Evolutionary conservation across 352 stramenopile genomes (phyloP).

Genomic region (Phytopythium oedochilum): DNA sequence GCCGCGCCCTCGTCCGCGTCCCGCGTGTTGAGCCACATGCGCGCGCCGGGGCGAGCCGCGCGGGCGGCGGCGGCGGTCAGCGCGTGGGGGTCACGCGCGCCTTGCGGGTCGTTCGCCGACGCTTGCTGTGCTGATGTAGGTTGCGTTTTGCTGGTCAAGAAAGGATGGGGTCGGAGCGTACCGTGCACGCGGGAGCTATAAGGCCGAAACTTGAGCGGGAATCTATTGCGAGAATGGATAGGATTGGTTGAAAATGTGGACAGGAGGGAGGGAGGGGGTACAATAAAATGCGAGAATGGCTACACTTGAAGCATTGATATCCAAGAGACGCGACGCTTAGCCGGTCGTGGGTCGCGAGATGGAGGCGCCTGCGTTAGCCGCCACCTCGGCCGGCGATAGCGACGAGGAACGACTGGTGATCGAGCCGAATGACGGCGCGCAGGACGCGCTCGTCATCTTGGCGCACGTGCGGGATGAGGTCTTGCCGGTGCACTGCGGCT

Average conservation of each 20-base stretch:
- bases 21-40: constrained; percentile 5
- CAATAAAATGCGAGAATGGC: too few relatives aligned
- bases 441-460: constrained; percentile 54
- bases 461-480: constrained; percentile 70
- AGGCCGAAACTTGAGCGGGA: neutral
- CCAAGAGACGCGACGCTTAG: too few relatives aligned
- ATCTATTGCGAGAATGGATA: neutral
- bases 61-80: too few relatives aligned
- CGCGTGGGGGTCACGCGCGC: too few relatives aligned
- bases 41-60: neutral
- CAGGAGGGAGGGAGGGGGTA: too few relatives aligned
- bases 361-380: too few relatives aligned
- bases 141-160: neutral
- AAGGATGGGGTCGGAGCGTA: neutral
- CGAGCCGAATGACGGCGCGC: constrained; percentile 38
- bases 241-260: neutral
- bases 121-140: too few relatives aligned
- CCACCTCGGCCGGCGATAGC: neutral
- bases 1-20: neutral
- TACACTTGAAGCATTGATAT: too few relatives aligned
- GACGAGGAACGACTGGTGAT: constrained; percentile 9
- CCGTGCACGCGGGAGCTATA: neutral
- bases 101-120: too few relatives aligned
- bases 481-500: constrained; percentile 64
- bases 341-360: too few relatives aligned